Evolutionary conservation across 768 basidiomycete genomes (phyloP).

Genomic region (Dictyophora rubrovolvata): DNA sequence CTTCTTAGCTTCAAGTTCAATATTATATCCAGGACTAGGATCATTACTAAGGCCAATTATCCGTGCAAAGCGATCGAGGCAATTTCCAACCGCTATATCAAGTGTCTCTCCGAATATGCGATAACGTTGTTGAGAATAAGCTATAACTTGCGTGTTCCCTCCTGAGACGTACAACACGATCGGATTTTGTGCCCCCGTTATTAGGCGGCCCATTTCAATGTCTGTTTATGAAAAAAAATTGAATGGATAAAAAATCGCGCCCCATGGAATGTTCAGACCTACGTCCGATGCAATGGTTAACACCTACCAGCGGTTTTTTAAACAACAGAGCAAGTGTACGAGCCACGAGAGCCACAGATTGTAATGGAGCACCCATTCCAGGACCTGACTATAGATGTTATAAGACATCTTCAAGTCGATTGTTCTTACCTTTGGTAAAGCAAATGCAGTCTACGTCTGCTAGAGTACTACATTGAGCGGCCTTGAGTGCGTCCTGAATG

Average conservation of each 20-base stretch:
- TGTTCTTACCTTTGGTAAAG: slow-evolving; percentile 76
- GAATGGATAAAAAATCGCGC: not conserved
- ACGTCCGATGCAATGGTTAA: slow-evolving; percentile 99
- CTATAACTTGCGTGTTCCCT: slow-evolving; percentile 98
- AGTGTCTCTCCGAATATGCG: slow-evolving; percentile 98
- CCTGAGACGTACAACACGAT: slow-evolving; percentile 98
- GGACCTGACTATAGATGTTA: slow-evolving; percentile 49
- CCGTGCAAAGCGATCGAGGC: slow-evolving; percentile 92
- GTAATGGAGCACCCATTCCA: slow-evolving; percentile 98
- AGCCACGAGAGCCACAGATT: slow-evolving; percentile 90
- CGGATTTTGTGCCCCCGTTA: slow-evolving; percentile 90
- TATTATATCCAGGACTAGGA: slow-evolving; percentile 93
- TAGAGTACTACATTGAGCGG: slow-evolving; percentile 53
- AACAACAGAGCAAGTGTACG: slow-evolving; percentile 82
- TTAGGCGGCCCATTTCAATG: slow-evolving; percentile 96
- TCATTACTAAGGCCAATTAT: slow-evolving; percentile 93
- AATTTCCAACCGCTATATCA: slow-evolving; percentile 99
- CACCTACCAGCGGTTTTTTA: slow-evolving; percentile 86
- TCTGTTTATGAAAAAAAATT: slow-evolving; percentile 37
- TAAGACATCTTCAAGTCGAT: not conserved
- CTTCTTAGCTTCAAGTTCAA: slow-evolving; percentile 93
- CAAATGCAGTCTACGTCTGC: slow-evolving; percentile 89
- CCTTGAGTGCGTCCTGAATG: slow-evolving; percentile 61
- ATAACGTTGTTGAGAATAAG: slow-evolving; percentile 94
- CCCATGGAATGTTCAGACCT: slow-evolving; percentile 23